Conservation (phyloP, 2,329 filamentous ascomycete genomes). For the Calonectria hongkongensis region DNA sequence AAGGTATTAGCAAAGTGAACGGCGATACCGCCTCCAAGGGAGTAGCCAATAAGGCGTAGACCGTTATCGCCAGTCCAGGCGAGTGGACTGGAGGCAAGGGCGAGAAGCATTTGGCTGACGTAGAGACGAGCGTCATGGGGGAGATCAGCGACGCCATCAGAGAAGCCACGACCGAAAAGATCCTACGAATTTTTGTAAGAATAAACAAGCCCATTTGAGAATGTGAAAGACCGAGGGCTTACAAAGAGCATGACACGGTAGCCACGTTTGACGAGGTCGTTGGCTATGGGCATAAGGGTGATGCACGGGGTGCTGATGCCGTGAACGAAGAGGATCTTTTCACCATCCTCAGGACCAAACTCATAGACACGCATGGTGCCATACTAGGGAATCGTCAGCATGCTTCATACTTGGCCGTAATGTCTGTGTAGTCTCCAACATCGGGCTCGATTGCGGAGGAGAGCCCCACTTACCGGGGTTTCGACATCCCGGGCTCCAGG, state of each 20-base stretch:
- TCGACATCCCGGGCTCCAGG: constrained; percentile 83
- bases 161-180: constrained; percentile 81
- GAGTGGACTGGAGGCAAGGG: constrained; percentile 80
- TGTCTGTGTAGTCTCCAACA: neutral
- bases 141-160: constrained; percentile 78
- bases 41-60: constrained; percentile 86
- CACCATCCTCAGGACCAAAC: constrained; percentile 84
- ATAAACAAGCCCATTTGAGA: constrained; percentile 24
- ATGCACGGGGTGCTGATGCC: constrained; percentile 90
- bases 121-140: constrained; percentile 85
- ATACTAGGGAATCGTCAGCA: constrained; percentile 66
- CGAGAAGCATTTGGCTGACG: constrained; percentile 82
- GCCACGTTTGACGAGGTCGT: constrained; percentile 79
- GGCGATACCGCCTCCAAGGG: constrained; percentile 86
- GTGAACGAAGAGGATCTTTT: constrained; percentile 86
- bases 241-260: constrained; percentile 89
- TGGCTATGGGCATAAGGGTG: constrained; percentile 80
- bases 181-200: constrained; percentile 65
- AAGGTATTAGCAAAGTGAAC: constrained; percentile 84
- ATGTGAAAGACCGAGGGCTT: constrained; percentile 51
- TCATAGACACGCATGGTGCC: constrained; percentile 87
- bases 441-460: neutral
- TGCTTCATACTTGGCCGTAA: neutral
- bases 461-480: constrained; percentile 71
- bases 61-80: constrained; percentile 76